phyloP scores from a whole-genome alignment of 768 basidiomycete genomes.

The Leccinum rimulosum region DNA sequence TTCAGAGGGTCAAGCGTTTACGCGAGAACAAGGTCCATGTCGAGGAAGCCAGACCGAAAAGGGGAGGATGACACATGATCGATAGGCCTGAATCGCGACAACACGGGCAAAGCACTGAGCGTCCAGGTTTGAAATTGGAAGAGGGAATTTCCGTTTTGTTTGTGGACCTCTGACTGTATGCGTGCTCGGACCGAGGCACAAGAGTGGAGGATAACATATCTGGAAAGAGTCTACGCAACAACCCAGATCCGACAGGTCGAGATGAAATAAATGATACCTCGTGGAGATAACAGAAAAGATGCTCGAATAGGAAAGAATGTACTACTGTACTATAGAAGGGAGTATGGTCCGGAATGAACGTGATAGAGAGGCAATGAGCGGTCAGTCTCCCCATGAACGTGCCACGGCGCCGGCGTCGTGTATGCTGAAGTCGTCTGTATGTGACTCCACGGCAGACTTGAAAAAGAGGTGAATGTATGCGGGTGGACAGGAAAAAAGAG shows the following conservation, averaged over 20 bases:
- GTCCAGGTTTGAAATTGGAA: conserved; percentile 23
- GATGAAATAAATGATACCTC: conserved; percentile 27
- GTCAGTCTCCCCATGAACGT: conserved; percentile 35
- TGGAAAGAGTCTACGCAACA: conserved; percentile 24
- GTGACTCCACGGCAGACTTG: conserved; percentile 13
- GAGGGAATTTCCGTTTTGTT: conserved; percentile 16
- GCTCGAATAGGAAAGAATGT: conserved; percentile 21
- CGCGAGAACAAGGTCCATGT: conserved; percentile 20
- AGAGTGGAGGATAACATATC: conserved; percentile 26
- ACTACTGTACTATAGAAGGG: conserved; percentile 14
- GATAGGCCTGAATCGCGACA: conserved; percentile 8
- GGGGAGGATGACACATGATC: conserved; percentile 5
- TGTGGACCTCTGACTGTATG: conserved; percentile 8
- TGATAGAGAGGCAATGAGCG: conserved; percentile 15
- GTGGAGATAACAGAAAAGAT: conserved; percentile 33
- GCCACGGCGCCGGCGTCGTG: conserved; percentile 34
- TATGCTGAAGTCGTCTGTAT: conserved; percentile 28
- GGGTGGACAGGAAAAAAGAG: background rate
- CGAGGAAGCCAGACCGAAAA: conserved; percentile 20
- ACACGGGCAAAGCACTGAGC: conserved; percentile 2
- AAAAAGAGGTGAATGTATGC: background rate
- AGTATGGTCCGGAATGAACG: conserved; percentile 32
- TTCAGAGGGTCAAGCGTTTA: conserved; percentile 10
- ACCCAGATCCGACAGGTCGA: conserved; percentile 29
- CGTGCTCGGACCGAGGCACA: conserved; percentile 17